A percentile compares a stretch with the other conserved stretches of the same genome.
These are phyloP conservation scores for Dactylonectria estremocensis DNA, from an alignment of 2,329 filamentous ascomycete species.

Conservation along the genomic window DNA sequence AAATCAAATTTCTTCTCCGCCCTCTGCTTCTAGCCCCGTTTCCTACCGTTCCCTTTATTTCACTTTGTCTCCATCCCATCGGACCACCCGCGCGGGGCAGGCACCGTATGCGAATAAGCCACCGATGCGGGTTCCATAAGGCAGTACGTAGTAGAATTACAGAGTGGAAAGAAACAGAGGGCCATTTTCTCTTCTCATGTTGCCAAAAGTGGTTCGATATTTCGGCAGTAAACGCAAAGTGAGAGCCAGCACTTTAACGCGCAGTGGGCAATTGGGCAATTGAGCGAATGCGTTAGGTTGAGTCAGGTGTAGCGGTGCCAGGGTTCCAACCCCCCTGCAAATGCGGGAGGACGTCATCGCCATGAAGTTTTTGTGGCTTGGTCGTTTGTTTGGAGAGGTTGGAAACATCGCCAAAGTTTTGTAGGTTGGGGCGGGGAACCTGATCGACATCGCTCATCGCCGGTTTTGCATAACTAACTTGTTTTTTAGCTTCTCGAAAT, in stretches of 20 bases:
- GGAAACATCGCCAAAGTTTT: background rate
- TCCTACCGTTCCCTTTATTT: background rate
- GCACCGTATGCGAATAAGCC: background rate
- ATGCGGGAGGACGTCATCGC: conserved; percentile 8
- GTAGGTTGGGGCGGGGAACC: background rate
- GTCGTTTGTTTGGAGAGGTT: background rate
- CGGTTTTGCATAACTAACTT: background rate
- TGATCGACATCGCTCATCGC: background rate
- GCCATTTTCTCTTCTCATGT: no score
- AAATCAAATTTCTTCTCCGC: background rate
- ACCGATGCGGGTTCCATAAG: no score
- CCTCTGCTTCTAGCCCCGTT: background rate
- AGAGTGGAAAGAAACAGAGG: no score
- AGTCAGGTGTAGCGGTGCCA: background rate
- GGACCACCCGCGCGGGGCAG: background rate
- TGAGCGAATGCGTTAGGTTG: background rate
- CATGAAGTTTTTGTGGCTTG: background rate
- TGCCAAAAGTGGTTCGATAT: no score
- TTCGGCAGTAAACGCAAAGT: no score
- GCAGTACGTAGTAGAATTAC: no score
- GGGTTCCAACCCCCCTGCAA: background rate
- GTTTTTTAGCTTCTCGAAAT: background rate
- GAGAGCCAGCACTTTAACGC: background rate
- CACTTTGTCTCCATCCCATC: background rate
- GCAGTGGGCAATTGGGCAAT: background rate